phyloP scores from a whole-genome alignment of 768 basidiomycete species.

The Chalciporus chontae region DNA sequence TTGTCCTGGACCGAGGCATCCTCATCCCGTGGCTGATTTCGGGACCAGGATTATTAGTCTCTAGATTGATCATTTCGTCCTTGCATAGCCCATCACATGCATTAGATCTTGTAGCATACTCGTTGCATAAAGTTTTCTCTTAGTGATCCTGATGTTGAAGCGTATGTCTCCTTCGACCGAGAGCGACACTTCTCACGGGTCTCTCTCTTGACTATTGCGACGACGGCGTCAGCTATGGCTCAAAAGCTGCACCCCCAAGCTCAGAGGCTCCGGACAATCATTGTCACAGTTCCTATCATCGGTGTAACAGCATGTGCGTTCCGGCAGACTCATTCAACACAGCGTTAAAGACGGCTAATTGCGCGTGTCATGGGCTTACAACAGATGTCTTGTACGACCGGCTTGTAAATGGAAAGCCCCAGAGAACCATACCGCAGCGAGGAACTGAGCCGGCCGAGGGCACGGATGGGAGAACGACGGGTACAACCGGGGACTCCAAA shows the following conservation, averaged over 20 bases:
- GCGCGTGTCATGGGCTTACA: not conserved
- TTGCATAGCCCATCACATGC: no score
- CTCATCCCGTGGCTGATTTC: constrained; percentile 44
- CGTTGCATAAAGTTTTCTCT: not conserved
- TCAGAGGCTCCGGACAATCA: constrained; percentile 48
- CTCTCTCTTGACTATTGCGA: not conserved
- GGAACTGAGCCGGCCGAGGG: constrained; percentile 9
- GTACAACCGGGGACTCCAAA: constrained; percentile 15
- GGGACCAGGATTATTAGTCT: constrained; percentile 47
- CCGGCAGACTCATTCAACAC: not conserved
- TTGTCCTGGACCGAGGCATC: constrained; percentile 49
- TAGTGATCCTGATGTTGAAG: no score
- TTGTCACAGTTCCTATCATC: constrained; percentile 62
- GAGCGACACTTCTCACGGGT: constrained; percentile 1
- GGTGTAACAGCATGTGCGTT: constrained; percentile 58
- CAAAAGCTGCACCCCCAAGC: constrained; percentile 42
- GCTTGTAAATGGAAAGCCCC: constrained; percentile 50
- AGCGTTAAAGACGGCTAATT: constrained; percentile 8
- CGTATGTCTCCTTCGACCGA: no score
- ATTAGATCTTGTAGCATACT: not conserved
- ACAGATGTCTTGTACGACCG: constrained; percentile 68
- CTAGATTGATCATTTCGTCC: not conserved
- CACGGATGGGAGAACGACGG: constrained; percentile 5
- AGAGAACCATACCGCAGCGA: constrained; percentile 32
- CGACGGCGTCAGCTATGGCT: constrained; percentile 15